A percentile compares a stretch with the other conserved stretches of the same genome.
Conservation (phyloP, 2,329 filamentous ascomycete genomes). For the Sordariomycetes sp. region DNA sequence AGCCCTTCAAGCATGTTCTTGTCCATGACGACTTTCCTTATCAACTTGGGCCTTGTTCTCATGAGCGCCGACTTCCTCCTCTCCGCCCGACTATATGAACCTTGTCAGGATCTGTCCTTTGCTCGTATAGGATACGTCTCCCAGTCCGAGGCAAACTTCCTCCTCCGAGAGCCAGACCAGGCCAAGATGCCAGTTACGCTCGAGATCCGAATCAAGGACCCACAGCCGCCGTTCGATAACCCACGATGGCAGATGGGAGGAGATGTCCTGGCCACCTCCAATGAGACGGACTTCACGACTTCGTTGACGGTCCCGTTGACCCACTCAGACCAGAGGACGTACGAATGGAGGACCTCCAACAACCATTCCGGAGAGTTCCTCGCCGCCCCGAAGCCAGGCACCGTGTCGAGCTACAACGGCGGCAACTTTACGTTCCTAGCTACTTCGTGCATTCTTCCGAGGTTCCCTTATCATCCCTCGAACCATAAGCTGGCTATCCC, state of each 20-base stretch:
- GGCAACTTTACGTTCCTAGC: slow-evolving; percentile 83
- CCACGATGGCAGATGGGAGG: slow-evolving; percentile 58
- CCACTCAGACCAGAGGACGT: slow-evolving; percentile 60
- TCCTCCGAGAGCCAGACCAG: slow-evolving; percentile 76
- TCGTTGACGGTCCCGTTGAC: slow-evolving; percentile 53
- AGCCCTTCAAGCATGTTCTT: slow-evolving; percentile 56
- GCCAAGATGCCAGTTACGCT: slow-evolving; percentile 65
- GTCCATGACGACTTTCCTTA: slow-evolving; percentile 56
- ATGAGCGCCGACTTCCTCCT: slow-evolving; percentile 72
- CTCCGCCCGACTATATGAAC: slow-evolving; percentile 58
- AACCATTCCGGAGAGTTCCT: slow-evolving; percentile 76
- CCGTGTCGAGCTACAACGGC: slow-evolving; percentile 45
- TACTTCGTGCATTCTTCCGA: slow-evolving; percentile 78
- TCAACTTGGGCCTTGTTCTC: slow-evolving; percentile 60
- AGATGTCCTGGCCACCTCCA: slow-evolving; percentile 52
- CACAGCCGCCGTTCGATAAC: slow-evolving; percentile 39
- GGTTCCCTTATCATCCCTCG: slow-evolving; percentile 81
- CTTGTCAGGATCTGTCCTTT: slow-evolving; percentile 69
- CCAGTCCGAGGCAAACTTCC: slow-evolving; percentile 63
- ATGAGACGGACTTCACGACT: slow-evolving; percentile 75
- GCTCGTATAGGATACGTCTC: slow-evolving; percentile 83
- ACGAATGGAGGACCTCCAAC: slow-evolving; percentile 79
- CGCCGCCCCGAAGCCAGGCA: slow-evolving; percentile 62
- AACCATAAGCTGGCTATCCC: slow-evolving; percentile 74
- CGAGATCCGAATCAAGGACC: slow-evolving; percentile 48